Conservation (phyloP, 2,329 filamentous ascomycete species). For the Talaromyces rugulosus region DNA sequence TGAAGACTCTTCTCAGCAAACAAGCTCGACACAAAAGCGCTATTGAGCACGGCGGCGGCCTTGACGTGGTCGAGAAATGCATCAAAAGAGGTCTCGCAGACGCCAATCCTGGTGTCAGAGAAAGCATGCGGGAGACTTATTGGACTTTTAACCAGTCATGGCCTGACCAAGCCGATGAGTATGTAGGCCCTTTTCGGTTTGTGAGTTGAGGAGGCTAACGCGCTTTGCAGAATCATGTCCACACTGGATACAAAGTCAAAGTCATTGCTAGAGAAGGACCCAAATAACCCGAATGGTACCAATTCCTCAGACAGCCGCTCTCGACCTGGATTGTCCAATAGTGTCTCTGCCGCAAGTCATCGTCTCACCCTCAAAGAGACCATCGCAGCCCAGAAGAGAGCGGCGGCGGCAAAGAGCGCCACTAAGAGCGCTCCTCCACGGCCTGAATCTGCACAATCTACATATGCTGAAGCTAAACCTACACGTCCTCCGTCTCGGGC, state of each 20-base stretch:
- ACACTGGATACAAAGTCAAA: slow-evolving; percentile 74
- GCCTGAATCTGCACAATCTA: slow-evolving; percentile 56
- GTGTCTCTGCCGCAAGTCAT: slow-evolving; percentile 17
- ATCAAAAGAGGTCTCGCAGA: slow-evolving; percentile 86
- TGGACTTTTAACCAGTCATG: slow-evolving; percentile 79
- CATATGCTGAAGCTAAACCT: slow-evolving; percentile 42
- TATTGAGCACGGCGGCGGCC: slow-evolving; percentile 77
- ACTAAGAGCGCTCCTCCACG: slow-evolving; percentile 48
- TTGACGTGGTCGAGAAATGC: slow-evolving; percentile 81
- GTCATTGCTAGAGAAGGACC: slow-evolving; percentile 74
- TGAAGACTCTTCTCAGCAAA: slow-evolving; percentile 75
- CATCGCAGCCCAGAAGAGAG: slow-evolving; percentile 75
- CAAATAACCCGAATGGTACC: slow-evolving; percentile 57
- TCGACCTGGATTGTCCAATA: slow-evolving; percentile 17
- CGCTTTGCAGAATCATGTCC: slow-evolving; percentile 63
- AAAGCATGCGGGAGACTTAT: slow-evolving; percentile 78
- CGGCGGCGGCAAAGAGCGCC: slow-evolving; percentile 37
- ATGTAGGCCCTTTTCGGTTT: slow-evolving; percentile 33
- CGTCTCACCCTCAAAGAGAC: slow-evolving; percentile 68
- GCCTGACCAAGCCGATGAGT: slow-evolving; percentile 71
- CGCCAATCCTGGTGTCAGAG: slow-evolving; percentile 83
- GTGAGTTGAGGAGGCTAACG: slow-evolving; percentile 16
- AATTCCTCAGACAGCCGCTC: slow-evolving; percentile 15
- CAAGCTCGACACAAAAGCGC: slow-evolving; percentile 72
- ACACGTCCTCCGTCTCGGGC: slow-evolving; percentile 29